A percentile compares a stretch with the other conserved stretches of the same genome.
Conservation (phyloP, 257 asterid genomes). For the Nicotiana noctiflora region DNA sequence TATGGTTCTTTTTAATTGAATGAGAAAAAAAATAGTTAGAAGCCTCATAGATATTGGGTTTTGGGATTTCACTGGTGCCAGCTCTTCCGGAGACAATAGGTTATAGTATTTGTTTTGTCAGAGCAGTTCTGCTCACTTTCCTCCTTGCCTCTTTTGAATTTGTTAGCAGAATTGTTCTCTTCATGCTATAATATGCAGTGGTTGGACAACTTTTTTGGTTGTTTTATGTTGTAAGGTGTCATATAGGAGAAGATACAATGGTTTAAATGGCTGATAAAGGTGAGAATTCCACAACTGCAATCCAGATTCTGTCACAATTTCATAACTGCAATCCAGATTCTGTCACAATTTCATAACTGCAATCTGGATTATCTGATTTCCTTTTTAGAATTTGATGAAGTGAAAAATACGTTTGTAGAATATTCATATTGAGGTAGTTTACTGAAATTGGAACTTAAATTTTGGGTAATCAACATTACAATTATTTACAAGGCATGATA, state of each 20-base stretch:
- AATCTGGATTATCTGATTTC: not conserved
- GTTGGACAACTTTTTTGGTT: not conserved
- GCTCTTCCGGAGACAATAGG: not conserved
- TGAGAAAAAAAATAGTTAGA: not conserved
- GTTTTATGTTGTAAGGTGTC: not conserved
- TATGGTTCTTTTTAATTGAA: not conserved
- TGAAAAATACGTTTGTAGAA: not conserved
- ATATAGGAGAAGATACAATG: no score
- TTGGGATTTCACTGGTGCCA: not conserved
- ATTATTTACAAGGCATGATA: not conserved
- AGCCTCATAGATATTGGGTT: not conserved
- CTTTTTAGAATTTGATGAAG: not conserved
- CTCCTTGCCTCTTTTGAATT: not conserved
- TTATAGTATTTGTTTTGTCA: not conserved
- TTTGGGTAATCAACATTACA: not conserved
- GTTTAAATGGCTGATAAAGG: no score
- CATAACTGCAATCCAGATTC: no score
- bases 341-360: no score
- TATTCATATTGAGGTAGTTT: not conserved
- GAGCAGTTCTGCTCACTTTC: not conserved
- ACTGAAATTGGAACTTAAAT: not conserved
- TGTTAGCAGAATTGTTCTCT: no score
- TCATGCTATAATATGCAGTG: not conserved
- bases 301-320: not conserved
- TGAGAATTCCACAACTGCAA: no score